Conservation (phyloP, 2,329 filamentous ascomycete species). For the Ophiostoma ulmi region DNA sequence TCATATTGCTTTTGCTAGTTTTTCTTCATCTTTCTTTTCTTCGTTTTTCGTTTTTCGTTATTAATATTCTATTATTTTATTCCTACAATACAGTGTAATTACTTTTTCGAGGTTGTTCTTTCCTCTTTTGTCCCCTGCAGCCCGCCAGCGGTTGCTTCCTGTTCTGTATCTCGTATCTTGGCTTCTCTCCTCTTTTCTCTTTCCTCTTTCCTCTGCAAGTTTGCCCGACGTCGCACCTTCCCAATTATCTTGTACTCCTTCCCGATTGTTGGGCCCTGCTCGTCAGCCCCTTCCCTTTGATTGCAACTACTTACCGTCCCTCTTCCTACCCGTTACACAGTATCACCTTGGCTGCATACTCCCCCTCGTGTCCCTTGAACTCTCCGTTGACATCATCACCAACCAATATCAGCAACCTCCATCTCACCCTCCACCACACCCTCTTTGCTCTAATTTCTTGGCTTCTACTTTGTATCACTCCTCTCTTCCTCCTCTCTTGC, state of each 20-base stretch:
- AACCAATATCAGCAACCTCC: background rate
- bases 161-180: background rate
- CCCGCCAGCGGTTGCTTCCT: no score
- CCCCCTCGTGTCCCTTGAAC: background rate
- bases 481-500: background rate
- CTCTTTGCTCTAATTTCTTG: background rate
- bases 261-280: background rate
- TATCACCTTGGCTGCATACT: background rate
- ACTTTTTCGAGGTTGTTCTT: background rate
- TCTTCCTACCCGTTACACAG: background rate
- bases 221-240: slow-evolving; percentile 9
- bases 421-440: background rate
- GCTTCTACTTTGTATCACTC: background rate
- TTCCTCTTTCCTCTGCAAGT: background rate
- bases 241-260: background rate
- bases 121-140: background rate
- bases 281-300: background rate
- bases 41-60: background rate
- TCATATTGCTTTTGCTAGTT: background rate
- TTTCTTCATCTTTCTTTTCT: background rate
- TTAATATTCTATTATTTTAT: background rate
- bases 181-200: background rate
- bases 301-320: background rate
- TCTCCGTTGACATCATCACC: background rate
- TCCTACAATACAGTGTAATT: background rate